Percentiles rank a stretch among this genome's conserved stretches.
These are phyloP conservation scores for Solanum sparsipilum DNA, from an alignment of 257 asterid genomes.

Conservation along the genomic window DNA sequence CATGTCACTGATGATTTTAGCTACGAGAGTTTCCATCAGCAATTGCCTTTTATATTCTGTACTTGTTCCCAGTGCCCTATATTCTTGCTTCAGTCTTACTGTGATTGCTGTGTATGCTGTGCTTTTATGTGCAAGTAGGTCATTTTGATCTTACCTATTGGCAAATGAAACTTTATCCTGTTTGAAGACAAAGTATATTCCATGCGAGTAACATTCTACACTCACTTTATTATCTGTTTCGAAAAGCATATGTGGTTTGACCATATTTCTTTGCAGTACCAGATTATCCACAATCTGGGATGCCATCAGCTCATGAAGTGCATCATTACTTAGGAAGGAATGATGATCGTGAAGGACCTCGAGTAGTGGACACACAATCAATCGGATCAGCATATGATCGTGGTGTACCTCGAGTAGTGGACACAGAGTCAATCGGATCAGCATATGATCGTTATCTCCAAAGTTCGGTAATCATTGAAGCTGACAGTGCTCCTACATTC, in stretches of 20 bases:
- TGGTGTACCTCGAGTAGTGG: constrained; percentile 23
- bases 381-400: constrained; percentile 5
- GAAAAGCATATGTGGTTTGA: neutral
- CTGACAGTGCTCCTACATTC: neutral
- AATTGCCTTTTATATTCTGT: neutral
- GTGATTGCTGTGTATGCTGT: neutral
- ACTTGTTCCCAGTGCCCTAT: neutral
- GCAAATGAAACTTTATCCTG: neutral
- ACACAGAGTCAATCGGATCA: constrained; percentile 30
- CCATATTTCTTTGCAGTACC: neutral
- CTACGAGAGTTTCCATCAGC: neutral
- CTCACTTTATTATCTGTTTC: neutral
- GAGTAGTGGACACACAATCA: constrained; percentile 25
- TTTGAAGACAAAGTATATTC: neutral
- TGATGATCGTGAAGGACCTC: constrained; percentile 25
- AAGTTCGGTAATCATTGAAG: constrained; percentile 28
- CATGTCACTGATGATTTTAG: neutral
- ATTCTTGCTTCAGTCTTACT: neutral
- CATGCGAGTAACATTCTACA: neutral
- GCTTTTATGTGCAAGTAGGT: neutral
- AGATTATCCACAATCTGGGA: constrained; percentile 19
- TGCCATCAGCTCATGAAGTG: constrained; percentile 18
- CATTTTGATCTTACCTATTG: neutral
- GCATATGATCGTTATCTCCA: constrained; percentile 49
- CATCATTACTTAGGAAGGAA: constrained; percentile 15